Evolutionary conservation across 1,139 yeast species (phyloP), one percentile per base, ranked within the genome.

Genomic region (Schwanniomyces etchellsii): DNA sequence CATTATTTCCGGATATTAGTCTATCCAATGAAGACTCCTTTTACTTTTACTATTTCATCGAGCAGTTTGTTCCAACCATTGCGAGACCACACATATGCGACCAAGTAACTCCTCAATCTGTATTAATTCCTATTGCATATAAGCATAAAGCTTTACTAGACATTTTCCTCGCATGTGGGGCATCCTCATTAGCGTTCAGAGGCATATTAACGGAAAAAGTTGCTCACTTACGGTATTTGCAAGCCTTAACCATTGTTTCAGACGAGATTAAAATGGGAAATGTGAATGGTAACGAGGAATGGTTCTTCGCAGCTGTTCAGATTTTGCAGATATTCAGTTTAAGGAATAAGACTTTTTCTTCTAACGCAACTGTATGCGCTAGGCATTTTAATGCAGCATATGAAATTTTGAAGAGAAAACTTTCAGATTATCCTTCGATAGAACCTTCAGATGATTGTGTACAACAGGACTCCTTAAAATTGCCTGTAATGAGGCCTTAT

Each of bases 291-390:
- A 24, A 28, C 9, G 35, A 33, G 21, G 33, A 33, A 13, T 29
- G 35, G 32, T 21, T 33, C 9, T 27, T 33, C 14, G 28, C 28
- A 23, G 35, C 35, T 6, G 30, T 29, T n/a, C 35, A 29, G 24
- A 27, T 26, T 6, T 22, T 33, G 24, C 35, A 33, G 27, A 26
- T 30, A 4, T 20, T 26, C 16, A 24, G 35, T 16, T 30, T 33
- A n/a, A 15, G 35, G 16, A 27, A 29, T 16, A 30, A 24, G 13
- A 14, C 20, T 5, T 12, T 30, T 5, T 26, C 29, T 16, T 21
- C 26, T 5, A 28, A 28, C 11, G 35, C 31, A 10, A 33, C 14
- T 10, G 21, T 28, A 3, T 28, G 28, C 14, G 30, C 24, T 20
- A 24, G 16, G 5, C 35, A 33, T 23, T 26, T 33, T 16, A 17